Evolutionary conservation across 2,329 filamentous ascomycete genomes (phyloP).

Genomic region (Emergomyces orientalis): DNA sequence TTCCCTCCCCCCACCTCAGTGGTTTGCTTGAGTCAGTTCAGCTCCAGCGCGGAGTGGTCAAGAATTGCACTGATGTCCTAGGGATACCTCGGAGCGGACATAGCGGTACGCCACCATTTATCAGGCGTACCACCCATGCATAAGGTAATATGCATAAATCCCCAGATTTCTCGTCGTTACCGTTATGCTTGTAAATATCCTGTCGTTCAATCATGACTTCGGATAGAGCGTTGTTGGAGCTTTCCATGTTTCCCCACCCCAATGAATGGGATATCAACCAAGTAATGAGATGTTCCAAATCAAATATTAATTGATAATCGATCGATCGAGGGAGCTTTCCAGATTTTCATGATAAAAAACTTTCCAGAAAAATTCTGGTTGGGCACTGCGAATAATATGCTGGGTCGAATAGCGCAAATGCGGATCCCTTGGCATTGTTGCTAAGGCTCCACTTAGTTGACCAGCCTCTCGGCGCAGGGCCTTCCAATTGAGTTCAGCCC

Average conservation of each 20-base stretch:
- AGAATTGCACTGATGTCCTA: neutral
- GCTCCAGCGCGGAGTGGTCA: neutral
- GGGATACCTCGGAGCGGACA: neutral
- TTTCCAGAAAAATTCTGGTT: neutral
- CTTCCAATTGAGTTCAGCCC: neutral
- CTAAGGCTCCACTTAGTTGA: neutral
- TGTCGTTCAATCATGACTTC: neutral
- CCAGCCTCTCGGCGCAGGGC: neutral
- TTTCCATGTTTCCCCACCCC: neutral
- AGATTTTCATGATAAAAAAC: neutral
- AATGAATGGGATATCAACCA: neutral
- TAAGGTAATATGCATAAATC: neutral
- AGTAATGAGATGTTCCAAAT: neutral
- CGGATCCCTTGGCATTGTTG: neutral
- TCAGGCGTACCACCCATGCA: neutral
- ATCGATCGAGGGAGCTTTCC: neutral
- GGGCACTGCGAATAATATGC: neutral
- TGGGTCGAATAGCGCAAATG: neutral
- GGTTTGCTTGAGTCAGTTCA: neutral
- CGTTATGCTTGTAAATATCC: neutral
- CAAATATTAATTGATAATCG: neutral
- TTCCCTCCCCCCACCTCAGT: neutral
- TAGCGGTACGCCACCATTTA: neutral
- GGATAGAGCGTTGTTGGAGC: neutral
- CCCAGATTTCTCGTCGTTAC: neutral